Conservation (phyloP, 306 rosid genomes). For the Quercus agrifolia region DNA sequence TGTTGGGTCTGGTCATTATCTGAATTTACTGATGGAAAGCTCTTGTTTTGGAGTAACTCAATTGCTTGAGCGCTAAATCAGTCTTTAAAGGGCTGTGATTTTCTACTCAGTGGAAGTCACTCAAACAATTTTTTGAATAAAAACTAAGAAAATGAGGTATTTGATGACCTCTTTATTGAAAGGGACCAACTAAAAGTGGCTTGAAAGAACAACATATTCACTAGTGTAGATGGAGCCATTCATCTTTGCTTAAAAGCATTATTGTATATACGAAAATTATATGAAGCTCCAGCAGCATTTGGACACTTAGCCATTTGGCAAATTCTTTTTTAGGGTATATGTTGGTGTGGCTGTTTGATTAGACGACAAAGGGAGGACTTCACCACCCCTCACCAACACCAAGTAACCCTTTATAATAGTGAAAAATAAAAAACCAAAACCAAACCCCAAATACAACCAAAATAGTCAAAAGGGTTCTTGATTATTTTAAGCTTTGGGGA, state of each 20-base stretch:
- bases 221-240: constrained; percentile 13
- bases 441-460: neutral
- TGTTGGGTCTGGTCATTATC: constrained; percentile 15
- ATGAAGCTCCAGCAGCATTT: constrained; percentile 26
- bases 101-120: constrained; percentile 40
- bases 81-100: constrained; percentile 32
- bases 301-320: constrained; percentile 36
- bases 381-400: constrained; percentile 39
- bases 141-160: constrained; percentile 27
- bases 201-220: constrained; percentile 48
- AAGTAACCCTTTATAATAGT: neutral
- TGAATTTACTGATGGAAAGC: constrained; percentile 39
- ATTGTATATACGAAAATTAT: constrained; percentile 2
- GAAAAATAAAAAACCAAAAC: constrained; percentile 3
- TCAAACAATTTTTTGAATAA: constrained; percentile 25
- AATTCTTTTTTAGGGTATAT: constrained; percentile 6
- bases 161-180: constrained; percentile 29
- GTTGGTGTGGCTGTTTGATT: constrained; percentile 1
- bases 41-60: constrained; percentile 27
- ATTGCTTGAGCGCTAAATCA: constrained; percentile 87
- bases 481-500: constrained; percentile 6
- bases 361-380: constrained; percentile 37
- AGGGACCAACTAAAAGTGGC: constrained; percentile 67
- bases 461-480: constrained; percentile 33
- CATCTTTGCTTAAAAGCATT: constrained; percentile 84